A percentile compares a stretch with the other conserved stretches of the same genome.
Evolutionary conservation across 768 basidiomycete genomes (phyloP).

Genomic region (Pholiota conissans): DNA sequence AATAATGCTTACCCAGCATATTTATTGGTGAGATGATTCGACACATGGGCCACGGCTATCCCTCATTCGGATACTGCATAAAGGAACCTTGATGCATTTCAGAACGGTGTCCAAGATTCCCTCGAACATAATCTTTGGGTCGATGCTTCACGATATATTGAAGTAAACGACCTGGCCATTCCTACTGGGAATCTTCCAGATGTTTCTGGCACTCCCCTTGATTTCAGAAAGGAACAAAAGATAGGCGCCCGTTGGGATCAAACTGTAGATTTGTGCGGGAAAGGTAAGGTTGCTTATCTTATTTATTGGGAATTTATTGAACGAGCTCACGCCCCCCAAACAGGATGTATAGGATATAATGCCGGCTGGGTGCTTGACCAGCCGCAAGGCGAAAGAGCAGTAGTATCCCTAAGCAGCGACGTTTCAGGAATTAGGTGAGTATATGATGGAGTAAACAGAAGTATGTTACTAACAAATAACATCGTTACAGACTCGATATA

Average conservation of each 20-base stretch:
- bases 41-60: not conserved
- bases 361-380: conserved; percentile 50
- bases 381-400: conserved; percentile 23
- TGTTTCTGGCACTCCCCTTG: conserved; percentile 33
- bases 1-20: conserved; percentile 57
- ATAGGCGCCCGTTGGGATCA: conserved; percentile 36
- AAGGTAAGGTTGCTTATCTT: conserved; percentile 23
- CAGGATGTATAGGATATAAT: conserved; percentile 51
- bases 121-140: conserved; percentile 32
- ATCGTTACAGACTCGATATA: conserved; percentile 42
- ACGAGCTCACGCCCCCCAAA: not conserved
- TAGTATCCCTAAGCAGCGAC: conserved; percentile 46
- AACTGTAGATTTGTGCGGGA: conserved; percentile 27
- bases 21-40: conserved; percentile 41
- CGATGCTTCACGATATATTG: conserved; percentile 35
- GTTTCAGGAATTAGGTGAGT: conserved; percentile 48
- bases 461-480: too few species aligned
- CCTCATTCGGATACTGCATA: not conserved
- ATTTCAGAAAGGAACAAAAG: conserved; percentile 36
- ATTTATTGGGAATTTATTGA: not conserved
- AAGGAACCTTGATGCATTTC: conserved; percentile 56
- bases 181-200: conserved; percentile 37
- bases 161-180: conserved; percentile 34
- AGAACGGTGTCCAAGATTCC: conserved; percentile 36
- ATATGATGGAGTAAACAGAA: not conserved